Base-by-base conservation (phyloP, 352 stramenopile genomes). In the Phytophthora rubi region DNA sequence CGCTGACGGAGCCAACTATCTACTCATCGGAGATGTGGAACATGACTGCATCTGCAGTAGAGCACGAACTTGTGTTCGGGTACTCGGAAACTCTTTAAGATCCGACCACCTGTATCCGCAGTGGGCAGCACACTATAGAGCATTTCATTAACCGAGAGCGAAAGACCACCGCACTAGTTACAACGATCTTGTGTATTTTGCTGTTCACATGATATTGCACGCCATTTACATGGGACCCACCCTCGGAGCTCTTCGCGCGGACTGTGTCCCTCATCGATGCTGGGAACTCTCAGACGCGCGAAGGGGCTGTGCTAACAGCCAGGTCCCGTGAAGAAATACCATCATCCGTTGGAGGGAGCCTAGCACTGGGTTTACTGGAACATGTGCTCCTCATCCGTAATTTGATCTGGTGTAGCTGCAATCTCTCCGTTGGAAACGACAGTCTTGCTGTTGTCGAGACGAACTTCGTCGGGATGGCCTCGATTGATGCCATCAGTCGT, bases 1-100 rank as follows among this genome's bases (percentile, higher is more conserved):
- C 90, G 37, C 62, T 92, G 61, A 95, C 88, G 52, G 82, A 92
- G 53, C 86, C 88, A 52, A 80, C 83, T 62, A 88, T 95, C 57
- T 96, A 95, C 73, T 86, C 80, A 18, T 91, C 83, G 4, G 76
- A 88, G 47, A 81, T 95, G 60, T 95, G 88, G 88, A 95, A 95
- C 64, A 64, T 88, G 64, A 95, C 88, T 9, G 84, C 79, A 55
- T 85, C 79, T 53, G 48, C 68, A 73, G 62, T 56, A 68, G 71
- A 79, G 45, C 68, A 82, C 45, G 78, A 88, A 21, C 26, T 86
- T 32, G 70, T 83, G 54, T 84, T 81, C 30, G 55, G 65, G 30
- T 86, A 83, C 62, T 70, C 73, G 18, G 73, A 79, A 61, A 71
- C 76, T 51, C 62, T 81, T n/a, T 83, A 57, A 81, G 47, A 54